Base-by-base conservation (phyloP, 495 filamentous ascomycete species). In the Chaetomidium leptoderma region DNA sequence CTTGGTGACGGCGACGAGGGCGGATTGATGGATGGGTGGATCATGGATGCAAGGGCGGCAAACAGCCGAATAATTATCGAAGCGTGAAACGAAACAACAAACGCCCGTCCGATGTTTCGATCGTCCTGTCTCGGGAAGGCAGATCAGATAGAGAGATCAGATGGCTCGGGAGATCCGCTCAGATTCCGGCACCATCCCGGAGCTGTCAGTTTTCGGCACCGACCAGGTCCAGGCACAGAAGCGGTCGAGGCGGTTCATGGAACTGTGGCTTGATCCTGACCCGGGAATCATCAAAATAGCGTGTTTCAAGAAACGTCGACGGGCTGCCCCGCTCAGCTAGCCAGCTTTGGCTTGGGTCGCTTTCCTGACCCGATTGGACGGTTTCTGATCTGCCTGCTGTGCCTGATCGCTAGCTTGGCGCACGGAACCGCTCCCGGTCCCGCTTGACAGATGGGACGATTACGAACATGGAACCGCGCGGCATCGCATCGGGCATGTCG, bases 1-100 rank as follows among this genome's bases (percentile, higher is more conserved):
- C 33, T n/a, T 21, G 24, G 24, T 40, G 35, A 13, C 49, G 21
- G 2, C n/a, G 1, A 16, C 14, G 19, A 26, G 11, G 47, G 30
- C 16, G 36, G n/a, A n/a, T n/a, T n/a, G n/a, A n/a, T n/a, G n/a
- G n/a, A n/a, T n/a, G n/a, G n/a, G n/a, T n/a, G n/a, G n/a, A n/a
- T n/a, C n/a, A 5, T 53, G 37, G 29, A 30, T 35, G 53, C 23
- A 30, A 24, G 40, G 52, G 53, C 42, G 30, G 53, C 42, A 55
- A 55, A 55, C 39, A 46, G 19, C 9, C 30, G 16, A 46, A 32
- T 47, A n/a, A n/a, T n/a, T n/a, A 37, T 46, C 19, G 30, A 14
- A 55, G 33, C 14, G 13, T 55, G 53, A 55, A 55, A 55, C 53
- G 19, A 46, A 51, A 51, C 48, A 24, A 32, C 36, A 53, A 53